These are phyloP conservation scores for Amanita rimosa DNA, from an alignment of 768 basidiomycete genomes.

Conservation along the genomic window DNA sequence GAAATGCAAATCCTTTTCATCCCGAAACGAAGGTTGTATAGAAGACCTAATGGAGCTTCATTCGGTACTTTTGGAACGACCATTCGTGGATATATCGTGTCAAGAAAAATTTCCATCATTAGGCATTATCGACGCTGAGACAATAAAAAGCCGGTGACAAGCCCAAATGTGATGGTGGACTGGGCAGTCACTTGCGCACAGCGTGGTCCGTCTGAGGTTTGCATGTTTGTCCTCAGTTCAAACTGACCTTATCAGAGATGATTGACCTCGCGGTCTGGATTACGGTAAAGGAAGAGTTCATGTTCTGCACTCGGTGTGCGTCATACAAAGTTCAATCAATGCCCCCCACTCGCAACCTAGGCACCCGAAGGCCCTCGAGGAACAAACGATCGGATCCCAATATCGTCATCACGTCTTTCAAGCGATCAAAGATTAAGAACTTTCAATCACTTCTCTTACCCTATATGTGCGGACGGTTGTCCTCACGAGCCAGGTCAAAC, in stretches of 20 bases:
- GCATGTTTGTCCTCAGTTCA: neutral
- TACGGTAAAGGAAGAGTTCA: neutral
- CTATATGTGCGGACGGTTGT: neutral
- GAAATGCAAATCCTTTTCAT: neutral
- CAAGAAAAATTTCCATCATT: neutral
- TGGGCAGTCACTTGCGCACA: too few relatives aligned
- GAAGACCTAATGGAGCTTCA: neutral
- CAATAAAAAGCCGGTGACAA: neutral
- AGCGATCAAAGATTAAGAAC: slow-evolving; percentile 1
- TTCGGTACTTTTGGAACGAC: neutral
- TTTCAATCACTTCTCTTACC: neutral
- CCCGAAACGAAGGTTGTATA: neutral
- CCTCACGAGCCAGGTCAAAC: neutral
- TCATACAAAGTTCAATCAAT: neutral
- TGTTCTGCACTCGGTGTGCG: neutral
- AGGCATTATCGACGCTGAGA: neutral
- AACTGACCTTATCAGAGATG: neutral
- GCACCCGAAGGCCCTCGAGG: neutral
- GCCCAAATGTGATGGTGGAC: too few relatives aligned
- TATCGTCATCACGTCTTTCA: neutral
- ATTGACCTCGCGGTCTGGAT: neutral
- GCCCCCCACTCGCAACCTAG: neutral
- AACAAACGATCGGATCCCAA: slow-evolving; percentile 1
- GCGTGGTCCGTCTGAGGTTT: neutral
- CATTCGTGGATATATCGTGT: neutral